phyloP scores from a whole-genome alignment of 805 yeast genomes.

The Candida suzukii region DNA sequence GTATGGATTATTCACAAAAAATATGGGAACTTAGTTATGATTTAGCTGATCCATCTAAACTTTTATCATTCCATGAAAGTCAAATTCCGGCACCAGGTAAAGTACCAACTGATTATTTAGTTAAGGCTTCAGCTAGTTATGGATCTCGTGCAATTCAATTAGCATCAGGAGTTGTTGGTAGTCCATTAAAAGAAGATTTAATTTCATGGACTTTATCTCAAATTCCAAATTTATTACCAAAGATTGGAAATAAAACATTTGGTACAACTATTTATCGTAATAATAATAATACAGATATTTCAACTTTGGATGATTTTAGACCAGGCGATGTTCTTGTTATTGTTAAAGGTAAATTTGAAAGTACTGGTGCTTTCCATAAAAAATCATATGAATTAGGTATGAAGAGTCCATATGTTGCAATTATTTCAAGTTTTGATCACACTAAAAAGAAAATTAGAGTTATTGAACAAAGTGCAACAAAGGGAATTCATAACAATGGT shows the following conservation, averaged over 20 bases:
- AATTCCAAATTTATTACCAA: conserved; percentile 24
- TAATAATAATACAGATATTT: conserved; percentile 39
- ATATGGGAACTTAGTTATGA: conserved; percentile 54
- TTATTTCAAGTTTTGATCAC: conserved; percentile 69
- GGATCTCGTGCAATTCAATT: conserved; percentile 44
- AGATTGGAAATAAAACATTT: conserved; percentile 60
- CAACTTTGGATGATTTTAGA: conserved; percentile 52
- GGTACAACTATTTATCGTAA: conserved; percentile 69
- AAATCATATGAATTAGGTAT: conserved; percentile 46
- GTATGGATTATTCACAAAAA: conserved; percentile 65
- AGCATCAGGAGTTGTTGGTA: conserved; percentile 34
- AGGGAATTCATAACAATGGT: conserved; percentile 50
- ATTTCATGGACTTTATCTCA: conserved; percentile 29
- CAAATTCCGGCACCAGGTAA: conserved; percentile 30
- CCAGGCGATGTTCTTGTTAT: conserved; percentile 85
- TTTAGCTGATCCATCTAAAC: conserved; percentile 41
- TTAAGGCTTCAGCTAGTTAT: conserved; percentile 37
- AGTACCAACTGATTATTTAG: conserved; percentile 40
- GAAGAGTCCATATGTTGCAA: conserved; percentile 44
- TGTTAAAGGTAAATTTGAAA: conserved; percentile 65
- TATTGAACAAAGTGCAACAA: conserved; percentile 44
- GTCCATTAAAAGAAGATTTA: conserved; percentile 20
- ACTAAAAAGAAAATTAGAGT: conserved; percentile 66
- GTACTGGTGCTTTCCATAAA: conserved; percentile 28
- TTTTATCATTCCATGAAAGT: conserved; percentile 33